These are phyloP conservation scores for Hyaloraphidium curvatum DNA, from an alignment of 192 early-diverging fungal genomes.

Conservation along the genomic window DNA sequence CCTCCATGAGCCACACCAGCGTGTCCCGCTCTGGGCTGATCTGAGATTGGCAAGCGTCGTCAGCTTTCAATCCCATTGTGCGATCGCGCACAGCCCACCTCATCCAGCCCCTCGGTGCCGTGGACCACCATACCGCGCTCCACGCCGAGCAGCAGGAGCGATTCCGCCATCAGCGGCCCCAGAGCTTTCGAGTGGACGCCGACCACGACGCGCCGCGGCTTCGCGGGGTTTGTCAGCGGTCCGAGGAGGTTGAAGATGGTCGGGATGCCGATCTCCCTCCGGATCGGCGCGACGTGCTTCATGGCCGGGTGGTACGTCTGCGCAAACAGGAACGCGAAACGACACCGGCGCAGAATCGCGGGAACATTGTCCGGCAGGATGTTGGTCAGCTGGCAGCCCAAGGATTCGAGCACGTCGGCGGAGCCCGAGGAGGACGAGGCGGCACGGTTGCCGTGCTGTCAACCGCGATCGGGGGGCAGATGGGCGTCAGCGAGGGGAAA, in stretches of 20 bases:
- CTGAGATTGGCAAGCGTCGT: conserved; percentile 9
- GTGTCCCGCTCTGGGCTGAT: conserved; percentile 76
- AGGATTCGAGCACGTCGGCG: conserved; percentile 76
- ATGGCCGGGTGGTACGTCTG: conserved; percentile 82
- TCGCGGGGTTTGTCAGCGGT: conserved; percentile 75
- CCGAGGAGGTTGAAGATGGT: conserved; percentile 91
- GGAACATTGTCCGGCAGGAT: conserved; percentile 46
- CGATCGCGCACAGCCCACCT: conserved; percentile 20
- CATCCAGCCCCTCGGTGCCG: conserved; percentile 78
- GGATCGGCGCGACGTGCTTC: conserved; percentile 46
- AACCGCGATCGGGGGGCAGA: neutral
- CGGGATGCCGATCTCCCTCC: conserved; percentile 76
- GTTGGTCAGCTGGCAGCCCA: conserved; percentile 50
- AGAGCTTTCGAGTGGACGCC: conserved; percentile 71
- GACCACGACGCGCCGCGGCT: conserved; percentile 59
- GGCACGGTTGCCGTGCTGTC: conserved; percentile 77
- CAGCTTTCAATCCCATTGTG: neutral
- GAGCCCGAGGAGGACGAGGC: conserved; percentile 81
- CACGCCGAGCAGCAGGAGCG: conserved; percentile 57
- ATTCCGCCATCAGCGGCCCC: conserved; percentile 64
- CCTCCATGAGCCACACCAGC: conserved; percentile 65
- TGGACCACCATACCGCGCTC: conserved; percentile 75
- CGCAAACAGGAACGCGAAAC: conserved; percentile 86
- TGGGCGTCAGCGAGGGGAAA: neutral
- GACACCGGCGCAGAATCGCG: conserved; percentile 30